Evolutionary conservation across 2,329 filamentous ascomycete species (phyloP).

Genomic region (Penicillium digitatum): DNA sequence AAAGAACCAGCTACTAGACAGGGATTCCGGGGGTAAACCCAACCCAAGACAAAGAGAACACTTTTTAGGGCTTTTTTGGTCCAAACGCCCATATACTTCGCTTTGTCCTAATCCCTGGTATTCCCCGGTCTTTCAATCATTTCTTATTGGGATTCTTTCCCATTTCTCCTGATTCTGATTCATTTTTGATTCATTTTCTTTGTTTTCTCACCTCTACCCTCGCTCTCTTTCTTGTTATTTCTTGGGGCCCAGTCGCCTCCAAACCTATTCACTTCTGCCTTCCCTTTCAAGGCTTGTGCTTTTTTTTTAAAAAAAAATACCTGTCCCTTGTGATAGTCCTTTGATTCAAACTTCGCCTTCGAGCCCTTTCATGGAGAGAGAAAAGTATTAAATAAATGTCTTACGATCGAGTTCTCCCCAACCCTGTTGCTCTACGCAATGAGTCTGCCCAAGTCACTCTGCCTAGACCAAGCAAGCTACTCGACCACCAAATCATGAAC

Average conservation of each 20-base stretch:
- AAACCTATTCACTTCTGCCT: conserved; percentile 12
- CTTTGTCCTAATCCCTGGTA: conserved; percentile 4
- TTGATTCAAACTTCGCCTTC: conserved; percentile 9
- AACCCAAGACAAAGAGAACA: conserved; percentile 9
- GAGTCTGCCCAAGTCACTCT: conserved; percentile 33
- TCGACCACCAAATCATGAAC: conserved; percentile 44
- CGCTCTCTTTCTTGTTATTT: conserved; percentile 16
- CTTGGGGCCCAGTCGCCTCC: not conserved
- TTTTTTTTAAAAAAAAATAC: conserved; percentile 7
- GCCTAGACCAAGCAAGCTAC: conserved; percentile 35
- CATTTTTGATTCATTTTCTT: conserved; percentile 3
- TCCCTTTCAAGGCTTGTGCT: conserved; percentile 14
- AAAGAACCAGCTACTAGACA: conserved; percentile 18
- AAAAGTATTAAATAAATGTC: conserved; percentile 39
- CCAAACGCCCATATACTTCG: conserved; percentile 10
- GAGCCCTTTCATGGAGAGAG: conserved; percentile 9
- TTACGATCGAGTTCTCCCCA: conserved; percentile 48
- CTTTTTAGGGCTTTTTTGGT: conserved; percentile 9
- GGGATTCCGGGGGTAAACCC: conserved; percentile 7
- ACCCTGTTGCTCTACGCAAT: conserved; percentile 42
- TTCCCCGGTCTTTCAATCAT: conserved; percentile 3
- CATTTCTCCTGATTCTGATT: conserved; percentile 10
- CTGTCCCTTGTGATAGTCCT: conserved; percentile 1
- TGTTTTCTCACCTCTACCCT: not conserved
- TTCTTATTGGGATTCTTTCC: conserved; percentile 6